Evolutionary conservation across 139 green algal species (phyloP), one percentile per base, ranked within the genome.

Genomic region (Volvox reticuliferus): DNA sequence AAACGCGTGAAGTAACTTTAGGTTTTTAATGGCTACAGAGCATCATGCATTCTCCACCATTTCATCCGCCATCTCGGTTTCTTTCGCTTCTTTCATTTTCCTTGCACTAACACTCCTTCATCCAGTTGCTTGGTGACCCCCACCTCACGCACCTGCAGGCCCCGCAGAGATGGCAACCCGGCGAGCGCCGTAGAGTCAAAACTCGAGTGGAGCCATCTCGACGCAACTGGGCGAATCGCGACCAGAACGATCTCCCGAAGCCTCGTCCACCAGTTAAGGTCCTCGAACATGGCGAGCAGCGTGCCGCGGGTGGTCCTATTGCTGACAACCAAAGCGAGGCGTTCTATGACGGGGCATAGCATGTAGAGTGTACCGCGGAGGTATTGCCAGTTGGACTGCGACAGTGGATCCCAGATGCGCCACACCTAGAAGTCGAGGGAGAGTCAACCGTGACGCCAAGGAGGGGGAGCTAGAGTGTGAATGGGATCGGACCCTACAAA

Each of bases 331-430:
- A 89, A 9, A 18, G 69, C 71, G 1, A 89, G 63, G 37, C 69
- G 68, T 6, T 35, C 76, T 2, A 35, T 36, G 28, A 89, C 84
- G n/a, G 84, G 84, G 44, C 84, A 89, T 18, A 89, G 28, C 37
- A 50, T 75, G 84, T 89, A 89, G 28, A 89, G 84, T 26, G 84
- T 89, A 67, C 84, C 84, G 37, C 84, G 84, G 28, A 89, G 84
- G 84, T 89, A 89, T 67, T 61, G 36, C 84, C 84, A 89, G 69
- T 82, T 24, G 26, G 73, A 82, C 28, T 21, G 84, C 2, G 44
- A 36, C 28, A 89, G 67, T n/a, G 84, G 84, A 19, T 36, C 84
- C 68, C 84, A 44, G 2, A 82, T n/a, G 84, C 84, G 69, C 84
- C 84, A 89, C 28, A 44, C 67, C 83, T 88, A 12, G 78, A n/a